phyloP scores from a whole-genome alignment of 495 filamentous ascomycete genomes.

The Achaetomiella virescens region DNA sequence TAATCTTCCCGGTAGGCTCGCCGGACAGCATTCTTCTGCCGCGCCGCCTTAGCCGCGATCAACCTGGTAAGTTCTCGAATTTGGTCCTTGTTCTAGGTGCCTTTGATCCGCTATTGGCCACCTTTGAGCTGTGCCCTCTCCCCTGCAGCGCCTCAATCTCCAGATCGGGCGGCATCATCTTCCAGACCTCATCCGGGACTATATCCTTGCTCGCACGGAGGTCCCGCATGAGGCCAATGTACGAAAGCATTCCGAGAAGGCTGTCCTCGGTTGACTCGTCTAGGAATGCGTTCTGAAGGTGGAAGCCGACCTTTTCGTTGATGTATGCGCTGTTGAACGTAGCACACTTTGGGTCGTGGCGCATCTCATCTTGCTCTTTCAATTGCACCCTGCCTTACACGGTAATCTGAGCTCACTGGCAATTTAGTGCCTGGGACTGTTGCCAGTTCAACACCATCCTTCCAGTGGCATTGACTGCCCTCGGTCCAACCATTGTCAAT shows the following conservation, averaged over 20 bases:
- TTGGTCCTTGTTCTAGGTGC: constrained; percentile 9
- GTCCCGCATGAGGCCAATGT: constrained; percentile 24
- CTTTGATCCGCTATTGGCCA: constrained; percentile 14
- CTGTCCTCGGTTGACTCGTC: constrained; percentile 11
- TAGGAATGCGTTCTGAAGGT: constrained; percentile 19
- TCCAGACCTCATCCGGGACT: constrained; percentile 22
- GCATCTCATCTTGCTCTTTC: no score
- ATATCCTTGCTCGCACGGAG: constrained; percentile 17
- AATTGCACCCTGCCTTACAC: no score
- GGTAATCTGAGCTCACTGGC: no score
- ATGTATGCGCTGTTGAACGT: constrained; percentile 19
- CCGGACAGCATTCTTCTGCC: constrained; percentile 3
- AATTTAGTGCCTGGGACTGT: no score
- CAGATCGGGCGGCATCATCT: constrained; percentile 18
- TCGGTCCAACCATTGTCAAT: no score
- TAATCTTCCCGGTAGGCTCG: constrained; percentile 19
- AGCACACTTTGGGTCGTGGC: background rate
- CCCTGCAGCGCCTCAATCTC: no score
- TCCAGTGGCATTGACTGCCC: no score
- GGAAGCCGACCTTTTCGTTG: constrained; percentile 15
- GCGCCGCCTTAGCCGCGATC: constrained; percentile 10
- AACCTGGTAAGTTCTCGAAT: constrained; percentile 1
- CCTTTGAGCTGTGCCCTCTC: constrained; percentile 15
- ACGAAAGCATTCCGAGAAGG: constrained; percentile 1
- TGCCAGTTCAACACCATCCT: no score